These are phyloP conservation scores for Chlorencoelia australis DNA, from an alignment of 2,329 filamentous ascomycete species.

Conservation along the genomic window DNA sequence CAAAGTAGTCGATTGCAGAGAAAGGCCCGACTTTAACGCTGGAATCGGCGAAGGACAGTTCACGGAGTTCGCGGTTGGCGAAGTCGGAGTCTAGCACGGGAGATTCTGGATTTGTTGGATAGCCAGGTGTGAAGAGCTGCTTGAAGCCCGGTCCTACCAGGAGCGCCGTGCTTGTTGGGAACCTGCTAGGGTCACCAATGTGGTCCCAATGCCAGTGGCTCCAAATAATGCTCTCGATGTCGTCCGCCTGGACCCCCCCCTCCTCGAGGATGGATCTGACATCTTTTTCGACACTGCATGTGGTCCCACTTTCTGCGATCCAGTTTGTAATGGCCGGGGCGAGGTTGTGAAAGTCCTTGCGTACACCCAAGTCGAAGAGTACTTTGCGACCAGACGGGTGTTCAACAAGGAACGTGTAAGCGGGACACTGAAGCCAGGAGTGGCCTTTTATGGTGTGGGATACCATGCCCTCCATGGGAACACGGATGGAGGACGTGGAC, in stretches of 20 bases:
- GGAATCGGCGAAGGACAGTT: conserved; percentile 14
- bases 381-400: neutral
- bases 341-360: conserved; percentile 26
- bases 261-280: conserved; percentile 28
- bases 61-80: conserved; percentile 20
- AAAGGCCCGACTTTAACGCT: conserved; percentile 33
- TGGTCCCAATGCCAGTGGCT: conserved; percentile 42
- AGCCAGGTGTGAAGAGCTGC: conserved; percentile 35
- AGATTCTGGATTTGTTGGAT: conserved; percentile 31
- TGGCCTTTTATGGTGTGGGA: no score
- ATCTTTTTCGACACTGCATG: conserved; percentile 15
- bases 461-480: no score
- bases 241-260: conserved; percentile 23
- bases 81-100: conserved; percentile 30
- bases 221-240: conserved; percentile 30
- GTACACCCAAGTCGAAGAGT: conserved; percentile 25
- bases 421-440: conserved; percentile 5
- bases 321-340: conserved; percentile 17
- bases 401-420: conserved; percentile 14
- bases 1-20: conserved; percentile 42
- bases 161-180: conserved; percentile 36
- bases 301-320: conserved; percentile 16
- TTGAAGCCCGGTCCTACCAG: conserved; percentile 44
- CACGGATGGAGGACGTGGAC: no score
- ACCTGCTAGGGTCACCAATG: conserved; percentile 38